Evolutionary conservation across 805 yeast genomes (phyloP), one percentile per base, ranked within the genome.

Genomic region (Yarrowia sp.): DNA sequence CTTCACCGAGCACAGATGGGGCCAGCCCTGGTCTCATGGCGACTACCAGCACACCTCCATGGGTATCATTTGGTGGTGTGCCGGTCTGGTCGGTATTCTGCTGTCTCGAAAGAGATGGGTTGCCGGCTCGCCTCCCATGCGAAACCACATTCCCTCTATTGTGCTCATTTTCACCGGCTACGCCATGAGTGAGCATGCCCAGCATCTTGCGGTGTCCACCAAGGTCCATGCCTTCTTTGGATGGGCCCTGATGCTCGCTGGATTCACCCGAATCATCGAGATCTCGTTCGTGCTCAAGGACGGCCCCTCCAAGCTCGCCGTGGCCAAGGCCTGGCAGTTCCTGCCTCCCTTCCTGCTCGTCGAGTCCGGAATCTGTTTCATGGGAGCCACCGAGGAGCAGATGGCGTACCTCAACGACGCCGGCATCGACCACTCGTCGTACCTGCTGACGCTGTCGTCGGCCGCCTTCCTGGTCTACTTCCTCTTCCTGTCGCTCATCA

Each of bases 41-140:
- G 98, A 92, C 77, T 91, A 89, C 77, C 97, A 93, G 80, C 98
- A 93, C 78, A 93, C 98, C 0, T 86, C 95, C 22, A 92, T 94
- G 97, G 98, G 98, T 0, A 90, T 94, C 69, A 84, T 94, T 40
- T 94, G 98, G 97, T 92, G 97, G 96, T 86, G 91, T 64, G 96
- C 97, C 69, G 98, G 98, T 8, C 80, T 92, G 72, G 78, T 92
- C 35, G 98, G 98, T 0, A 82, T 94, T 70, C 90, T 85, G 78
- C 79, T 93, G 69, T 85, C 96, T 1, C 81, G 91, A 75, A 85
- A 86, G 66, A 87, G 89, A 56, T 73, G 73, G 41, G 63, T 68
- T n/a, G 70, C 63, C 11, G 74, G 75, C 59, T 74, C 78, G 61
- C 73, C 72, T 58, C 82, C 82, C n/a, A 81, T 82, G 70, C 84